Evolutionary conservation across 805 yeast genomes (phyloP).

Genomic region (Cyberlindnera maclurae): DNA sequence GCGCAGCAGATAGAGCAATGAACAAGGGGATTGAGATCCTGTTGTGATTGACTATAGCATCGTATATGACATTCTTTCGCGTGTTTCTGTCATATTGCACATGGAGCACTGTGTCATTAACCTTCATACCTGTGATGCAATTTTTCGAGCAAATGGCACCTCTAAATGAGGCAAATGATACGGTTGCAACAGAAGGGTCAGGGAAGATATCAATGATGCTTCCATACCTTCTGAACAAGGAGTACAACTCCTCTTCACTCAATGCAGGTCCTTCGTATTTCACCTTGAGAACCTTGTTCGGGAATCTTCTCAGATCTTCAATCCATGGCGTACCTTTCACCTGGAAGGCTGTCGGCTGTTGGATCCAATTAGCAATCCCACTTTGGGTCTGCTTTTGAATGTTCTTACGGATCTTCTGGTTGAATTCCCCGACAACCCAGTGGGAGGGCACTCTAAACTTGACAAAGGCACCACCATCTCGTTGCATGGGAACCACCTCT

Average conservation of each 20-base stretch:
- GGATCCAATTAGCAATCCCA: constrained; percentile 34
- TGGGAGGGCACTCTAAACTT: constrained; percentile 57
- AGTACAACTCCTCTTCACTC: constrained; percentile 74
- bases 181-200: constrained; percentile 37
- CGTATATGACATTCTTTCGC: constrained; percentile 44
- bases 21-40: constrained; percentile 76
- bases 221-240: constrained; percentile 83
- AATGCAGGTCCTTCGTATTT: constrained; percentile 71
- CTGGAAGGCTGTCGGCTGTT: constrained; percentile 51
- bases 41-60: constrained; percentile 66
- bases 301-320: constrained; percentile 80
- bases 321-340: constrained; percentile 96
- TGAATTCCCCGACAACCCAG: constrained; percentile 43
- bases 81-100: constrained; percentile 60
- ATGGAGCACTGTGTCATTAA: constrained; percentile 63
- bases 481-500: constrained; percentile 57
- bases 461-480: constrained; percentile 95
- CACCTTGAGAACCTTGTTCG: constrained; percentile 56
- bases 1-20: constrained; percentile 69
- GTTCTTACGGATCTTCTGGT: constrained; percentile 42
- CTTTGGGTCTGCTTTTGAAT: constrained; percentile 31
- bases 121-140: constrained; percentile 74
- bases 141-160: constrained; percentile 84
- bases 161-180: constrained; percentile 48
- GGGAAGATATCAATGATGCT: constrained; percentile 68